A percentile compares a stretch with the other conserved stretches of the same genome.
These are phyloP conservation scores for Zopfia rhizophila DNA, from an alignment of 2,329 filamentous ascomycete species.

Conservation along the genomic window DNA sequence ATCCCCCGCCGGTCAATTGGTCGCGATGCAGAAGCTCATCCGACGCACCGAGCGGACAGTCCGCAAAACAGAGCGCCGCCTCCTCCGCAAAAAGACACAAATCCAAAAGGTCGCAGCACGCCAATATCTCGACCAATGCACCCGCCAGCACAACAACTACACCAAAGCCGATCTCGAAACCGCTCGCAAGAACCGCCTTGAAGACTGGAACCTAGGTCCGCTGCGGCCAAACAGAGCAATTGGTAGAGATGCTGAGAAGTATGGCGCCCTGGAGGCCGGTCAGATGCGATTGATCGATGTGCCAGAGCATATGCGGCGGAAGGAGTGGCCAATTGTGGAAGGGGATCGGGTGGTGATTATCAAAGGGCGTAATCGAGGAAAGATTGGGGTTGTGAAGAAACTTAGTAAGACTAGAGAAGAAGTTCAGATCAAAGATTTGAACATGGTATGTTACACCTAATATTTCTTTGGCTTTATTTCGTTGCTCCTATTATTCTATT, in stretches of 20 bases:
- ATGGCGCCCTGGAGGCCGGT: slow-evolving; percentile 64
- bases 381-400: slow-evolving; percentile 76
- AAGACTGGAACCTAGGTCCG: slow-evolving; percentile 83
- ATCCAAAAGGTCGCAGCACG: slow-evolving; percentile 37
- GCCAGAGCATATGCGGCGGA: slow-evolving; percentile 41
- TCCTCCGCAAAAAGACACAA: slow-evolving; percentile 51
- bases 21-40: slow-evolving; percentile 73
- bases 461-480: not conserved
- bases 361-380: slow-evolving; percentile 81
- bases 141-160: not conserved
- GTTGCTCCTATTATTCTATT: no score
- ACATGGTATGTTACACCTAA: slow-evolving; percentile 52
- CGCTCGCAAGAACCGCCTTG: slow-evolving; percentile 69
- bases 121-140: no score
- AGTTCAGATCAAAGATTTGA: slow-evolving; percentile 52
- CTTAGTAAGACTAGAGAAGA: slow-evolving; percentile 57
- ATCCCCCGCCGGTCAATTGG: no score
- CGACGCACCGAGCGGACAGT: slow-evolving; percentile 64
- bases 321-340: slow-evolving; percentile 49
- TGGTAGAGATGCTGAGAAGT: slow-evolving; percentile 66
- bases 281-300: slow-evolving; percentile 37
- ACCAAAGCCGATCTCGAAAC: slow-evolving; percentile 46
- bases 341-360: slow-evolving; percentile 86
- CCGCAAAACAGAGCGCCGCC: slow-evolving; percentile 72
- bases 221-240: slow-evolving; percentile 81